phyloP scores from a whole-genome alignment of 768 basidiomycete species.

The Phanerochaete carnosa region DNA sequence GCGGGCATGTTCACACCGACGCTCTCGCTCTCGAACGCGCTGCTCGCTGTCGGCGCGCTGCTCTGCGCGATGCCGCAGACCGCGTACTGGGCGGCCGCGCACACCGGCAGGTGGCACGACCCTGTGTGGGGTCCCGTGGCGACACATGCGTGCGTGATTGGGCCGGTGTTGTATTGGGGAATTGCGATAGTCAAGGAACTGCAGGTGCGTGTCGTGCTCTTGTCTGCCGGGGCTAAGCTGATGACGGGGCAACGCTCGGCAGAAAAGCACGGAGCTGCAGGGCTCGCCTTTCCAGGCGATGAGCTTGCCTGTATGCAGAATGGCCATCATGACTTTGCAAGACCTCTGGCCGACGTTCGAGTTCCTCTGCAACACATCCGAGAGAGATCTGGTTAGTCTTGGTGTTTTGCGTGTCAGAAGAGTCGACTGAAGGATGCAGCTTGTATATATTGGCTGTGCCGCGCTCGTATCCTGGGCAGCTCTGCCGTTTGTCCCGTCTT shows the following conservation, averaged over 20 bases:
- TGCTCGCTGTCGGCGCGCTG: conserved; percentile 36
- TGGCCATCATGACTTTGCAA: conserved; percentile 23
- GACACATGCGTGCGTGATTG: conserved; percentile 54
- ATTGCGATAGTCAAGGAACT: conserved; percentile 41
- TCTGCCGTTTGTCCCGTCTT: conserved; percentile 6
- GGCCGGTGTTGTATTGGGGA: conserved; percentile 52
- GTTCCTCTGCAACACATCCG: conserved; percentile 9
- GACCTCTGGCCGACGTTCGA: conserved; percentile 23
- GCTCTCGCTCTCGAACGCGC: conserved; percentile 28
- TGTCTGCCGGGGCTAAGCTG: neutral
- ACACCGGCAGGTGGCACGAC: conserved; percentile 50
- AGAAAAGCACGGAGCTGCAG: conserved; percentile 2
- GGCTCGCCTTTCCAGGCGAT: conserved; percentile 17
- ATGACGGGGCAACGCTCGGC: neutral
- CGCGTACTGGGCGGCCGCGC: conserved; percentile 64
- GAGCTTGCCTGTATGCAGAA: conserved; percentile 23
- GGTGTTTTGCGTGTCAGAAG: neutral
- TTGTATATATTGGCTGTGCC: conserved; percentile 4
- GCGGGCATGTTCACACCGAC: conserved; percentile 32
- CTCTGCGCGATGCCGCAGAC: conserved; percentile 50
- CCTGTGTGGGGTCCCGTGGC: conserved; percentile 55
- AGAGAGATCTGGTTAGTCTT: conserved; percentile 15
- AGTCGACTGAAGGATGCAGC: neutral
- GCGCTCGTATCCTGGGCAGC: conserved; percentile 9
- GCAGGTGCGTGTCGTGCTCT: conserved; percentile 39